Evolutionary conservation across 768 basidiomycete genomes (phyloP), one percentile per base, ranked within the genome.

Genomic region (Termitomyces sp.): DNA sequence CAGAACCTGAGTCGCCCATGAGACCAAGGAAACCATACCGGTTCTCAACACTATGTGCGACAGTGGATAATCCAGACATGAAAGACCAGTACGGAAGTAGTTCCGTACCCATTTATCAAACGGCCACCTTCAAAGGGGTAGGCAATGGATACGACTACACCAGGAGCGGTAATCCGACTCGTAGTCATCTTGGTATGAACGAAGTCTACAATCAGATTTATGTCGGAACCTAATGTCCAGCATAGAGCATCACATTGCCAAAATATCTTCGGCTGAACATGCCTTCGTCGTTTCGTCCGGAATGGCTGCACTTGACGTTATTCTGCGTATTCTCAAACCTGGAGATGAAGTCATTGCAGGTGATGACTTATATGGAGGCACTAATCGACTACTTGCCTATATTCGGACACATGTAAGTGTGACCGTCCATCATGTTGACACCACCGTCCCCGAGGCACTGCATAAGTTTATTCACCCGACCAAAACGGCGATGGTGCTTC

Each of bases 301-400:
- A 57, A 99, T 99, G 97, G 95, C 96, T 17, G 95, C 96, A 3
- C 83, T 98, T 46, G 97, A 99, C 74, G 86, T 94, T 56, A 98
- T 99, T 68, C 83, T 97, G 52, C 91, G 97, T 53, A 73, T 98
- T 34, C 86, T 98, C 67, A 96, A 96, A 75, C 94, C 96, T 5
- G 93, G 93, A n/a, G 90, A 94, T 74, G 92, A 95, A 72, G 83
- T 99, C 63, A 89, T 99, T 66, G 94, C 97, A 3, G 95, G 96
- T 32, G 96, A 98, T 72, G 96, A 99, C 73, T 78, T 98, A 31
- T 99, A 99, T 74, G 97, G 97, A 40, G 97, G 97, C 25, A 98
- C 96, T 32, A 96, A 99, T 72, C 92, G 97, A 50, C 86, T 99
- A 8, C 84, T 99, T 61, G 85, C 86, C 10, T 98, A 97, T 76